Conservation (phyloP, 148 eudicot genomes). For the Rhododendron molle region DNA sequence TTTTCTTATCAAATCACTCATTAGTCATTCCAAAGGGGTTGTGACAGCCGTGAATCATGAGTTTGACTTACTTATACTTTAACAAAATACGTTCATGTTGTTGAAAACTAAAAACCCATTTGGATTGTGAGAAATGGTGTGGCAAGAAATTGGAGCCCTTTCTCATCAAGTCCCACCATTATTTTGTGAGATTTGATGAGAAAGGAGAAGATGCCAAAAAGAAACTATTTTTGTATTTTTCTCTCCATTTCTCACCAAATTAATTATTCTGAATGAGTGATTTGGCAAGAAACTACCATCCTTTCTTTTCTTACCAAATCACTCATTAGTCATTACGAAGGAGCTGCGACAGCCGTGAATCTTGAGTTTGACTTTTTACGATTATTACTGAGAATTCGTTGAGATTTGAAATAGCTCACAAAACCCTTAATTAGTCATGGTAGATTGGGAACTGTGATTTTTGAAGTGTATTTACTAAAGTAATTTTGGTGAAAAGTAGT, state of each 20-base stretch:
- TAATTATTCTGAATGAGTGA: neutral
- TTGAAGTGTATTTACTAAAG: neutral
- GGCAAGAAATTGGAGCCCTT: too few species aligned
- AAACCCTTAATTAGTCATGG: neutral
- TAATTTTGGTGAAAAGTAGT: neutral
- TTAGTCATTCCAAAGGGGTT: too few species aligned
- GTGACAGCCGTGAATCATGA: too few species aligned
- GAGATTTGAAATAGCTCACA: neutral
- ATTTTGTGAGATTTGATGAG: too few species aligned
- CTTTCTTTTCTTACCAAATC: neutral
- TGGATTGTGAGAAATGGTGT: too few species aligned
- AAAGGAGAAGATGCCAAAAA: too few species aligned
- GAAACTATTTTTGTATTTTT: too few species aligned
- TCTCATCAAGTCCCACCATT: too few species aligned
- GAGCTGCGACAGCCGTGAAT: neutral
- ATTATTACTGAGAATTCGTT: neutral
- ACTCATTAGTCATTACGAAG: neutral
- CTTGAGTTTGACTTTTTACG: neutral
- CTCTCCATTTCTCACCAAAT: neutral
- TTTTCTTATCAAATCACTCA: too few species aligned
- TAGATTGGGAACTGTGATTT: neutral
- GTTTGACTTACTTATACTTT: too few species aligned
- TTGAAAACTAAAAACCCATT: too few species aligned
- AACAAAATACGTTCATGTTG: too few species aligned
- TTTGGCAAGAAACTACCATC: neutral